phyloP scores from a whole-genome alignment of 352 stramenopile species.

The Peronospora belbahrii region DNA sequence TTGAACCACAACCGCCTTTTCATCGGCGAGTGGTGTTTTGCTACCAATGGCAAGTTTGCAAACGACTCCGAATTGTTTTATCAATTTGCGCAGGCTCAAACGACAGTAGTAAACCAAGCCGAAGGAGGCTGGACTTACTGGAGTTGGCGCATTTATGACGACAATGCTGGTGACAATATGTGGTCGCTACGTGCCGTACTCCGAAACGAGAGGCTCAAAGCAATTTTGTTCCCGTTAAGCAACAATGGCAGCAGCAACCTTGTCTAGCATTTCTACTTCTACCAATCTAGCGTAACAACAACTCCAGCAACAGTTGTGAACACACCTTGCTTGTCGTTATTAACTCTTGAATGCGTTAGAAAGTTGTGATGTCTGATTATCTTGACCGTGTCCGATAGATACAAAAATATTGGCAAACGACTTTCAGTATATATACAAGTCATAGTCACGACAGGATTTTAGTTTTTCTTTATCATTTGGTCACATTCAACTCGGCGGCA shows the following conservation, averaged over 20 bases:
- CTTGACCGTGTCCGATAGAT: too few relatives aligned
- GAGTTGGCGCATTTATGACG: constrained; percentile 62
- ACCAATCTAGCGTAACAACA: constrained; percentile 13
- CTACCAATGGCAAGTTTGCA: constrained; percentile 52
- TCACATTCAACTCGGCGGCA: too few relatives aligned
- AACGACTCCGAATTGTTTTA: constrained; percentile 36
- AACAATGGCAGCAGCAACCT: constrained; percentile 4
- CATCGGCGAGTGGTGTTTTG: constrained; percentile 58
- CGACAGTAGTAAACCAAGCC: constrained; percentile 42
- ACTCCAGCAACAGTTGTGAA: too few relatives aligned
- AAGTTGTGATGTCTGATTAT: too few relatives aligned
- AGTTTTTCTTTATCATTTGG: too few relatives aligned
- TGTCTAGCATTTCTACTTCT: not conserved
- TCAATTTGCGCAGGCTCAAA: constrained; percentile 39
- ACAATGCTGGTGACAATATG: constrained; percentile 47
- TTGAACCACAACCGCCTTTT: constrained; percentile 38
- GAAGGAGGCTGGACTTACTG: constrained; percentile 69
- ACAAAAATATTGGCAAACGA: too few relatives aligned
- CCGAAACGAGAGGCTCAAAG: constrained; percentile 31
- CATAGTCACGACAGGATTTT: too few relatives aligned
- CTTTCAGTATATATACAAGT: too few relatives aligned
- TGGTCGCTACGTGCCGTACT: constrained; percentile 61
- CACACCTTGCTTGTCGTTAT: too few relatives aligned
- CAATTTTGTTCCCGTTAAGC: constrained; percentile 22
- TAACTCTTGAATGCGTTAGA: too few relatives aligned